A percentile compares a stretch with the other conserved stretches of the same genome.
phyloP scores from a whole-genome alignment of 148 eudicot species.

The Dysphania ambrosioides region DNA sequence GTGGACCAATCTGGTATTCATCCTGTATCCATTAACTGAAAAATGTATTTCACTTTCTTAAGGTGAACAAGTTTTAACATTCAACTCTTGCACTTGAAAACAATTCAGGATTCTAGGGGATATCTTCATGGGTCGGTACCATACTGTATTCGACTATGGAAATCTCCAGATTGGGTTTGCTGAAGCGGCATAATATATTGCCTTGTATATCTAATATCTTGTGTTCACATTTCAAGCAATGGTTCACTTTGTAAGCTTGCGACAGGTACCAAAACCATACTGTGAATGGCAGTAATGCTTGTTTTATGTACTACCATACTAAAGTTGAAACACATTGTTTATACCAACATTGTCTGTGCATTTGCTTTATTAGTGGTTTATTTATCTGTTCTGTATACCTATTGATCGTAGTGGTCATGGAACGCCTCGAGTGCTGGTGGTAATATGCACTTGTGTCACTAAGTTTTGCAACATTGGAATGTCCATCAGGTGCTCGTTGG shows the following conservation, averaged over 20 bases:
- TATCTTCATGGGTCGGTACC: conserved; percentile 88
- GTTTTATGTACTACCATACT: no score
- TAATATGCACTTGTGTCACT: no score
- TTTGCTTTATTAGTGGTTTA: neutral
- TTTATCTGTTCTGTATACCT: no score
- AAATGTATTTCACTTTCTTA: neutral
- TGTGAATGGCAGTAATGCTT: neutral
- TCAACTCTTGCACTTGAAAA: neutral
- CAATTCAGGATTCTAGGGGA: conserved; percentile 88
- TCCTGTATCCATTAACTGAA: neutral
- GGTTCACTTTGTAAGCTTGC: neutral
- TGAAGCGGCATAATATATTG: conserved; percentile 58
- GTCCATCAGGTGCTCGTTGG: no score
- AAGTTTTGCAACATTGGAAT: no score
- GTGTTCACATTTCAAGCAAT: neutral
- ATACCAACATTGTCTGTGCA: neutral
- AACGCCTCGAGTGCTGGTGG: no score
- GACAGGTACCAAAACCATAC: neutral
- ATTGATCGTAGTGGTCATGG: no score
- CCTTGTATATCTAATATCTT: neutral
- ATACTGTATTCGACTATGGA: conserved; percentile 81
- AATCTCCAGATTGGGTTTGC: conserved; percentile 75
- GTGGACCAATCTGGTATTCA: conserved; percentile 86
- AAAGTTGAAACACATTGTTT: neutral
- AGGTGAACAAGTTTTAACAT: neutral